These are phyloP conservation scores for Aspergillus brunneoviolaceus DNA, from an alignment of 2,329 filamentous ascomycete genomes.

Conservation along the genomic window DNA sequence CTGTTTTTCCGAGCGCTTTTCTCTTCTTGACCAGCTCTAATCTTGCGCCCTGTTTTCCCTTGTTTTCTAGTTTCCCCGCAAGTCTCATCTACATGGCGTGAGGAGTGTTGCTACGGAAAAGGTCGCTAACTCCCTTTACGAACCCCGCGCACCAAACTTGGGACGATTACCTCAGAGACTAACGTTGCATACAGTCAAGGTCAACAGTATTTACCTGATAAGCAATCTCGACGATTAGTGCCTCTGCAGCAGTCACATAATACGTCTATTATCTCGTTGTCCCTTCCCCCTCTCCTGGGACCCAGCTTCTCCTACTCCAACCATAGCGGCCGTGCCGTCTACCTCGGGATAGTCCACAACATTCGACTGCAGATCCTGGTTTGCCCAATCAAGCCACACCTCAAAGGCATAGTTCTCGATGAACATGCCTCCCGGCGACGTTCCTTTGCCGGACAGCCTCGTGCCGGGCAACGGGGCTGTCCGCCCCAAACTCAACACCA, in stretches of 20 bases:
- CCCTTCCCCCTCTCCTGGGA: neutral
- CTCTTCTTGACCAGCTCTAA: neutral
- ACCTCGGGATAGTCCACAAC: neutral
- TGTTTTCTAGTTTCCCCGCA: conserved; percentile 23
- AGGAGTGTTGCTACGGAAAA: conserved; percentile 23
- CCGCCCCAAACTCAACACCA: conserved; percentile 38
- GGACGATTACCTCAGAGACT: conserved; percentile 4
- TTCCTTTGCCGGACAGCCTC: conserved; percentile 42
- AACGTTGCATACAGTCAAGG: conserved; percentile 4
- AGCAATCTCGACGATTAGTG: conserved; percentile 1
- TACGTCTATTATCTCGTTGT: conserved; percentile 2
- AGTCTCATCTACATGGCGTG: conserved; percentile 27
- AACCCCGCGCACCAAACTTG: conserved; percentile 17
- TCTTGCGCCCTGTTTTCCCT: conserved; percentile 16
- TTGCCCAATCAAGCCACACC: neutral
- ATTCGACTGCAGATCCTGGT: neutral
- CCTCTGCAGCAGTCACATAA: neutral
- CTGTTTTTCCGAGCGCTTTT: conserved; percentile 4
- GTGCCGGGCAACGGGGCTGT: conserved; percentile 43
- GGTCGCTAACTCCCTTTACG: conserved; percentile 14
- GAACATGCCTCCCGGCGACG: conserved; percentile 45
- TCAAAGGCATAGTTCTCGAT: conserved; percentile 21
- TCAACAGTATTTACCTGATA: neutral
- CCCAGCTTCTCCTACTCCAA: conserved; percentile 6
- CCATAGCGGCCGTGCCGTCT: conserved; percentile 10